These are phyloP conservation scores for Triticum aestivum DNA, from an alignment of 176 grass and related monocot species.

Conservation along the genomic window IWGSC_CS_RefSeq_v2.1 NC_057803.1:579220238-579220737, in stretches of 20 bases:
- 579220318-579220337: slow-evolving; percentile 98
- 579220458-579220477: slow-evolving; percentile 98
- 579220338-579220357: slow-evolving; percentile 89
- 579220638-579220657: not conserved
- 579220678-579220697: not conserved
- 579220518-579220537: slow-evolving; percentile 86
- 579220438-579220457: slow-evolving; percentile 42
- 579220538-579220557: slow-evolving; percentile 98
- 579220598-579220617: slow-evolving; percentile 7
- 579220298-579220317: slow-evolving; percentile 99
- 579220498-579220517: slow-evolving; percentile 88
- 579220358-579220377: slow-evolving; percentile 9
- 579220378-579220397: slow-evolving; percentile 17
- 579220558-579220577: slow-evolving; percentile 28
- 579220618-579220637: slow-evolving; percentile 15
- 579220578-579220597: slow-evolving; percentile 23
- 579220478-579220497: slow-evolving; percentile 98
- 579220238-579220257: slow-evolving; percentile 30
- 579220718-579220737: no score
- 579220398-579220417: slow-evolving; percentile 24
- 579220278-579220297: slow-evolving; percentile 99
- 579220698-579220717: no score
- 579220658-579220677: not conserved
- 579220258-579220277: slow-evolving; percentile 95
- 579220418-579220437: slow-evolving; percentile 26